Evolutionary conservation across 805 yeast species (phyloP).

Genomic region (Pachysolen tannophilus): DNA sequence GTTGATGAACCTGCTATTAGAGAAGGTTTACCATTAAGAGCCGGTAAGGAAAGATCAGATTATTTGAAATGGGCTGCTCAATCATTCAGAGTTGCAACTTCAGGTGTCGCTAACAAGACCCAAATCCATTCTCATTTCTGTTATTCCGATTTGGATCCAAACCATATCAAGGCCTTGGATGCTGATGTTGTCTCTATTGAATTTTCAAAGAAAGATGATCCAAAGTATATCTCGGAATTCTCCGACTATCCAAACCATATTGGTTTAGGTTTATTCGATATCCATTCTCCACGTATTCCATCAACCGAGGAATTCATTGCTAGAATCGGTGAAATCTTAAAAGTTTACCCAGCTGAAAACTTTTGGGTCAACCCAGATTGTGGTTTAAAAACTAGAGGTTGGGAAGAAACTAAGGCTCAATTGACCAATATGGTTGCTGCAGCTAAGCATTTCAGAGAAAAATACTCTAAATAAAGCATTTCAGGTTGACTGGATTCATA

Average conservation of each 20-base stretch:
- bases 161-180: conserved; percentile 98
- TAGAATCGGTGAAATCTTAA: conserved; percentile 90
- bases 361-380: conserved; percentile 99
- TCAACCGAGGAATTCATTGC: conserved; percentile 92
- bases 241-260: conserved; percentile 98
- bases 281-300: conserved; percentile 99
- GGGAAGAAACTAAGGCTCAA: conserved; percentile 95
- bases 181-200: conserved; percentile 99
- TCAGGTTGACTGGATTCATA: conserved; percentile 6
- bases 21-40: conserved; percentile 99
- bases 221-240: conserved; percentile 96
- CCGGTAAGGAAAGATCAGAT: conserved; percentile 92
- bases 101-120: conserved; percentile 91
- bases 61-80: conserved; percentile 99
- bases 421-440: conserved; percentile 99
- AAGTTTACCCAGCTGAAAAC: conserved; percentile 95
- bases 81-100: conserved; percentile 98
- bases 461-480: conserved; percentile 18
- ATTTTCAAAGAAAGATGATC: conserved; percentile 99
- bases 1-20: conserved; percentile 99
- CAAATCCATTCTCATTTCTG: conserved; percentile 99
- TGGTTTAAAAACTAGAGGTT: conserved; percentile 99
- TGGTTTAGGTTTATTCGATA: conserved; percentile 98
- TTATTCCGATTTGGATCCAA: conserved; percentile 99
- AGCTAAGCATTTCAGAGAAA: conserved; percentile 88